phyloP scores from a whole-genome alignment of 179 eudicot species.

The Beta corolliflora region DNA sequence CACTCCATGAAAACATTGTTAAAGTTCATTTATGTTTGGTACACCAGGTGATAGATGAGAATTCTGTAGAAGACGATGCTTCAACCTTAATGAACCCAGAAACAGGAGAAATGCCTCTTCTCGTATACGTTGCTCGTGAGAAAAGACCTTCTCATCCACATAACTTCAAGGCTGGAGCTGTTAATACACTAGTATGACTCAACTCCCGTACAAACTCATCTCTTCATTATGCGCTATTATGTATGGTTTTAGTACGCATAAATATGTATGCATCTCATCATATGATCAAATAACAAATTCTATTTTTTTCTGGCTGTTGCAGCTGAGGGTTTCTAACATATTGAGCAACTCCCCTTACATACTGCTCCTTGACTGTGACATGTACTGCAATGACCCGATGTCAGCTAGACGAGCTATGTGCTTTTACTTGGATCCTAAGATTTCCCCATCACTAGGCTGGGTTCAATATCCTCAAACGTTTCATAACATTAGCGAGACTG shows the following conservation, averaged over 20 bases:
- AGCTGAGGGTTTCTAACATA: constrained; percentile 44
- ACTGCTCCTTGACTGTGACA: constrained; percentile 50
- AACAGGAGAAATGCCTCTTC: constrained; percentile 28
- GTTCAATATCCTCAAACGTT: constrained; percentile 54
- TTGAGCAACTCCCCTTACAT: constrained; percentile 45
- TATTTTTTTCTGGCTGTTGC: constrained; percentile 4
- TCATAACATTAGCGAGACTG: constrained; percentile 35
- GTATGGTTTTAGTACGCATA: neutral
- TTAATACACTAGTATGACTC: constrained; percentile 40
- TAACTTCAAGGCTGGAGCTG: constrained; percentile 53
- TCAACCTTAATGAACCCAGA: constrained; percentile 6
- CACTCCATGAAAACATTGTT: too few species aligned
- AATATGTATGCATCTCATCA: neutral
- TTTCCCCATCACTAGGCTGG: constrained; percentile 40
- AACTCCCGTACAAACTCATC: neutral
- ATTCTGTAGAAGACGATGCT: neutral
- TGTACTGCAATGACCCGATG: constrained; percentile 48
- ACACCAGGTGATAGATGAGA: constrained; percentile 23
- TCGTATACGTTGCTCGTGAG: constrained; percentile 45
- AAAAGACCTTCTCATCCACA: constrained; percentile 39
- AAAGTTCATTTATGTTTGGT: neutral
- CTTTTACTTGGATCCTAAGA: constrained; percentile 34
- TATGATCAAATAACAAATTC: too few species aligned
- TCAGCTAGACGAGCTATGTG: constrained; percentile 49
- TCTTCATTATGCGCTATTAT: neutral